These are phyloP conservation scores for Malus hybrid DNA, from an alignment of 331 rosid species.

Conservation along the genomic window DNA sequence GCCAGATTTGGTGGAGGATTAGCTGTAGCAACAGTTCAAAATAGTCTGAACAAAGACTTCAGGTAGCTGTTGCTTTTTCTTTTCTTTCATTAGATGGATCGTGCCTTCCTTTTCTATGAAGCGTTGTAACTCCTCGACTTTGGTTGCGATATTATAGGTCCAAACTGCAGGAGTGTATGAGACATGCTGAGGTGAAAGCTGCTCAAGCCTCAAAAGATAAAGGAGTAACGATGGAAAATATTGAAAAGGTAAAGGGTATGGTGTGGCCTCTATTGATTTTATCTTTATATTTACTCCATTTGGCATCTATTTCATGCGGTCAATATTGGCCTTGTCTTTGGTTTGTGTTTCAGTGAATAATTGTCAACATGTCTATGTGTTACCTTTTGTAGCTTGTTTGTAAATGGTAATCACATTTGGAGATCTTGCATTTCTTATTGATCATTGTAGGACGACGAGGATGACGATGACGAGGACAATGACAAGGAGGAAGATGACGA, in stretches of 20 bases:
- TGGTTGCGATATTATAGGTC: conserved; percentile 32
- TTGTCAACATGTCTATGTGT: no score
- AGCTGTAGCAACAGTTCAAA: conserved; percentile 68
- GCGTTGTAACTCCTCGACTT: not conserved
- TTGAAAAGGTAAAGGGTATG: conserved; percentile 48
- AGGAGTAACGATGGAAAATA: conserved; percentile 83
- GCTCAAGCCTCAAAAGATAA: conserved; percentile 76
- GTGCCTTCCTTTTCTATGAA: not conserved
- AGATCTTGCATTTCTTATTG: no score
- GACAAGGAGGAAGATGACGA: no score
- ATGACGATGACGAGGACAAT: no score
- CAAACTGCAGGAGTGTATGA: conserved; percentile 88
- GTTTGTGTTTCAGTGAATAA: no score
- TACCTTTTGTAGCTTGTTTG: no score
- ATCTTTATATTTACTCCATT: no score
- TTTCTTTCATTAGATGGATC: not conserved
- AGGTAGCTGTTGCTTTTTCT: conserved; percentile 40
- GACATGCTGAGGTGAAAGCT: conserved; percentile 80
- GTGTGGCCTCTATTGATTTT: no score
- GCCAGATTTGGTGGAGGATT: conserved; percentile 76
- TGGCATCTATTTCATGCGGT: no score
- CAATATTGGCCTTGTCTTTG: no score
- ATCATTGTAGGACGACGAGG: no score
- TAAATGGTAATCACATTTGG: no score
- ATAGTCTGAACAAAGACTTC: conserved; percentile 67